A percentile compares a stretch with the other conserved stretches of the same genome.
Evolutionary conservation across 2,329 filamentous ascomycete genomes (phyloP).

Genomic region (Alternaria solani): DNA sequence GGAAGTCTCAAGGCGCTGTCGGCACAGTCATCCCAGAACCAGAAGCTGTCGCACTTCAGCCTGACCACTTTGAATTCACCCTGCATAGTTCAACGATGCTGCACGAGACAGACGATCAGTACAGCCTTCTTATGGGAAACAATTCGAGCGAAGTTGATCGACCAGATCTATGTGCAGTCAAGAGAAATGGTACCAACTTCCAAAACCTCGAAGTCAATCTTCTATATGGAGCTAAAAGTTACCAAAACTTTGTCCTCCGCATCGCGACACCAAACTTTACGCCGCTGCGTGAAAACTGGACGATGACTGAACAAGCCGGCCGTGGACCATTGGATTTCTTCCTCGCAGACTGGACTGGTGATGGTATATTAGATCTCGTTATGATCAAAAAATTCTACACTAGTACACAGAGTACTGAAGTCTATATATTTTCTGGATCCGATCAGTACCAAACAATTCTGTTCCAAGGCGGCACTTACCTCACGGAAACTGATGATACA

Average conservation of each 20-base stretch:
- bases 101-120: not conserved
- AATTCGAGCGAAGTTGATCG: not conserved
- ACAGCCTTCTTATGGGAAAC: not conserved
- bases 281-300: rapidly evolving
- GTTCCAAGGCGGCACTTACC: rapidly evolving
- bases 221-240: not conserved
- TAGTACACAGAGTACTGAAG: too few relatives aligned
- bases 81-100: not conserved
- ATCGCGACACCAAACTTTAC: not conserved
- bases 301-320: rapidly evolving
- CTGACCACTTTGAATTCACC: rapidly evolving
- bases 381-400: too few relatives aligned
- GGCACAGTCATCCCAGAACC: rapidly evolving
- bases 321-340: too few relatives aligned
- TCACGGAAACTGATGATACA: rapidly evolving
- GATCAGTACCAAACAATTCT: rapidly evolving
- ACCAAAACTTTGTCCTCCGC: rapidly evolving
- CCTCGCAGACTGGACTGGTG: too few relatives aligned
- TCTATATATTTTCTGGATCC: too few relatives aligned
- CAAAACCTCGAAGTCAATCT: not conserved
- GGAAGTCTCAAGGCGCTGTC: not conserved
- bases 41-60: rapidly evolving
- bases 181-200: not conserved
- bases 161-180: not conserved
- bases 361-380: too few relatives aligned